Percentiles rank a stretch among this genome's conserved stretches.
Evolutionary conservation across 2,329 filamentous ascomycete species (phyloP).

Genomic region (Diaporthe sp.): DNA sequence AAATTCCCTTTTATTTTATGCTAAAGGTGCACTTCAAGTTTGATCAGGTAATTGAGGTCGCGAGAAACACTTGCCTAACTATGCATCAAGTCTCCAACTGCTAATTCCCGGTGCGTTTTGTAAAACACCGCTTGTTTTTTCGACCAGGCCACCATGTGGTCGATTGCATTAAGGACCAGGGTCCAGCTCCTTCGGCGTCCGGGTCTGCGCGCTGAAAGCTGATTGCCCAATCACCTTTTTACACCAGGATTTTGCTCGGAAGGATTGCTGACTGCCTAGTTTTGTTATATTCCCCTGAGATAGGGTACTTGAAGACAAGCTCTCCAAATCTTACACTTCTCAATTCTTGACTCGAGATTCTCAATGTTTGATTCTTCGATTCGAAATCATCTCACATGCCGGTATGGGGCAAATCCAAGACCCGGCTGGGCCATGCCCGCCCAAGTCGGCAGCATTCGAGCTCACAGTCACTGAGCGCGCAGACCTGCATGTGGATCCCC

Average conservation of each 20-base stretch:
- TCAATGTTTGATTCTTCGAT: background rate
- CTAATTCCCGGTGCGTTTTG: background rate
- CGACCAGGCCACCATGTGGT: too few species aligned
- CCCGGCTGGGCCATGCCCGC: background rate
- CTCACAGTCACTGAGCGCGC: background rate
- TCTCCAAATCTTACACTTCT: background rate
- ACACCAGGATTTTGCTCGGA: background rate
- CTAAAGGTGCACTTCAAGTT: too few species aligned
- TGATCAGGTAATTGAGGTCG: too few species aligned
- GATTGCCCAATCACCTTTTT: background rate
- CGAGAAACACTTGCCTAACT: too few species aligned
- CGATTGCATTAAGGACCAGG: background rate
- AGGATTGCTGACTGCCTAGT: constrained; percentile 11
- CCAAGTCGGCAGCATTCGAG: constrained; percentile 2
- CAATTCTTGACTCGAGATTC: background rate
- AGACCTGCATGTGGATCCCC: background rate
- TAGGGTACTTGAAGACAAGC: background rate
- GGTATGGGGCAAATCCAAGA: background rate
- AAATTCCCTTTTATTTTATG: too few species aligned
- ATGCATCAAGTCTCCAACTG: background rate
- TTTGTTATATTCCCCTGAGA: background rate
- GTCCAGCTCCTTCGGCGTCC: background rate
- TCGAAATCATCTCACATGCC: background rate
- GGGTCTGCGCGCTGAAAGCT: background rate
- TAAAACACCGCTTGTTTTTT: background rate